phyloP scores from a whole-genome alignment of 2,329 filamentous ascomycete species.

The Coniella vitis region DNA sequence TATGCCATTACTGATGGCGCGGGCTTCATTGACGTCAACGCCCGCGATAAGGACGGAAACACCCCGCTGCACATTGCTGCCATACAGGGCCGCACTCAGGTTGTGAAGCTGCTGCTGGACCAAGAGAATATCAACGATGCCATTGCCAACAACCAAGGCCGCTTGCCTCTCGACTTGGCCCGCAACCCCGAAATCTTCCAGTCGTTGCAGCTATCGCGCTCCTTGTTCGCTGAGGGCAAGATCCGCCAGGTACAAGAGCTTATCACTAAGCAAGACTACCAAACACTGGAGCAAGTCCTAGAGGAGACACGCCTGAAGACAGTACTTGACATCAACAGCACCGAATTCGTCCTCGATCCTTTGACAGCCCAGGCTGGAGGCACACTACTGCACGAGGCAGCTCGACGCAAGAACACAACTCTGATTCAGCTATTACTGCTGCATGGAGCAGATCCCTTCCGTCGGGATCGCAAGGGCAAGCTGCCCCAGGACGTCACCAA shows the following conservation, averaged over 20 bases:
- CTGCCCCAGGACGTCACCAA: slow-evolving; percentile 94
- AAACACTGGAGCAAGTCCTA: slow-evolving; percentile 68
- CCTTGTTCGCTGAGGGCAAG: slow-evolving; percentile 82
- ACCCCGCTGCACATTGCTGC: slow-evolving; percentile 87
- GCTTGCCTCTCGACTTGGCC: slow-evolving; percentile 80
- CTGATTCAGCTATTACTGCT: slow-evolving; percentile 86
- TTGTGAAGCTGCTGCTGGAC: slow-evolving; percentile 79
- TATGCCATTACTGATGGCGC: slow-evolving; percentile 78
- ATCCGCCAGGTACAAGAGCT: slow-evolving; percentile 78
- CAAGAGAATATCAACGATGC: slow-evolving; percentile 83
- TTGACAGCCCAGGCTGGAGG: slow-evolving; percentile 76
- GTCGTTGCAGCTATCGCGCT: slow-evolving; percentile 82
- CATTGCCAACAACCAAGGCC: slow-evolving; percentile 74
- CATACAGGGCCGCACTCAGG: slow-evolving; percentile 67
- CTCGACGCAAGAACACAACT: slow-evolving; percentile 76
- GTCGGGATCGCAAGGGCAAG: slow-evolving; percentile 89
- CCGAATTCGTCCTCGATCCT: slow-evolving; percentile 78
- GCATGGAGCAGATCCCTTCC: slow-evolving; percentile 93
- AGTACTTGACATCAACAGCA: slow-evolving; percentile 84
- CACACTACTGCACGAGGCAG: slow-evolving; percentile 87
- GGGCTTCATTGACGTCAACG: slow-evolving; percentile 71
- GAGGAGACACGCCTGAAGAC: slow-evolving; percentile 82
- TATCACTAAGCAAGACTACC: slow-evolving; percentile 67
- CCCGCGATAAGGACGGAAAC: slow-evolving; percentile 87
- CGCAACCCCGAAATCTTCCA: slow-evolving; percentile 94